phyloP scores from a whole-genome alignment of 73 alveolate genomes.

The Blepharisma japonicum region DNA sequence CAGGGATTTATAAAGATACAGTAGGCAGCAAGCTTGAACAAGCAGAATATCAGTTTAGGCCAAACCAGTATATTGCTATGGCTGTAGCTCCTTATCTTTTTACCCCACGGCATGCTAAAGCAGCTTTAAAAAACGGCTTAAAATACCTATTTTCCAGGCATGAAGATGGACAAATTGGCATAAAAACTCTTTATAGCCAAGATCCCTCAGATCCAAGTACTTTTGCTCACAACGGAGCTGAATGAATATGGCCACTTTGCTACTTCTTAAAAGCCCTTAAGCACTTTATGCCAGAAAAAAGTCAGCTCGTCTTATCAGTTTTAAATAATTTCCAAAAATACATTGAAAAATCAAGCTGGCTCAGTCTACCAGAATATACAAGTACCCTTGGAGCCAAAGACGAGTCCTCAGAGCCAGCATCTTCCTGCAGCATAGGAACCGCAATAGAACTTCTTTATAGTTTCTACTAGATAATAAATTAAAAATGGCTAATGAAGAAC shows the following conservation, averaged over 20 bases:
- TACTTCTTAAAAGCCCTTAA: slow-evolving; percentile 42
- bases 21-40: slow-evolving; percentile 61
- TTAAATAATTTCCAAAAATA: slow-evolving; percentile 36
- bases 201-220: slow-evolving; percentile 38
- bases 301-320: slow-evolving; percentile 11
- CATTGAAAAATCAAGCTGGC: slow-evolving; percentile 15
- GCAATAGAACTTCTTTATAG: slow-evolving; percentile 30
- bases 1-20: slow-evolving; percentile 59
- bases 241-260: slow-evolving; percentile 62
- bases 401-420: slow-evolving; percentile 43
- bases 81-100: slow-evolving; percentile 95
- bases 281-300: slow-evolving; percentile 28
- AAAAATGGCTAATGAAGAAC: too few species aligned
- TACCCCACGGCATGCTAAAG: slow-evolving; percentile 66
- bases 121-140: slow-evolving; percentile 62
- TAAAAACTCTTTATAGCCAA: slow-evolving; percentile 5
- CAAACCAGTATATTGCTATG: slow-evolving; percentile 87
- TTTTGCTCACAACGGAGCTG: slow-evolving; percentile 59
- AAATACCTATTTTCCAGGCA: slow-evolving; percentile 2
- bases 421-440: slow-evolving; percentile 61
- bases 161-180: slow-evolving; percentile 37
- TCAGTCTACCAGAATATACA: slow-evolving; percentile 57
- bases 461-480: too few species aligned
- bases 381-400: slow-evolving; percentile 46
- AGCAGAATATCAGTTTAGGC: slow-evolving; percentile 86